A percentile compares a stretch with the other conserved stretches of the same genome.
phyloP scores from a whole-genome alignment of 352 stramenopile genomes.

The Phytophthora cajani region DNA sequence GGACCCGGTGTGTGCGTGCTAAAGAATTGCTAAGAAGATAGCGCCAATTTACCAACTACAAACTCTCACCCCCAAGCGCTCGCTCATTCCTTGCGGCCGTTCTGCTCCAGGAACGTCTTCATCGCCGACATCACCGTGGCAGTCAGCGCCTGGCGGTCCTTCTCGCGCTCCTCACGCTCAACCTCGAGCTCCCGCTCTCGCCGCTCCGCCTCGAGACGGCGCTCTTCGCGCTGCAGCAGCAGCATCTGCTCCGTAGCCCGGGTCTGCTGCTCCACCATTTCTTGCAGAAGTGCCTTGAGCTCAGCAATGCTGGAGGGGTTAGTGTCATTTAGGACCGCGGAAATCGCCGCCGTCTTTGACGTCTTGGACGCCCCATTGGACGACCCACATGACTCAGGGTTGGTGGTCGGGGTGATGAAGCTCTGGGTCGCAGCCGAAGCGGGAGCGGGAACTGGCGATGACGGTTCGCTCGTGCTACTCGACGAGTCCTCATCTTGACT shows the following conservation, averaged over 20 bases:
- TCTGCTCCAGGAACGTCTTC: constrained; percentile 39
- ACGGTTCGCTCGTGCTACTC: constrained; percentile 27
- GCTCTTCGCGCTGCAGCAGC: constrained; percentile 40
- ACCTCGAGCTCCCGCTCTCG: constrained; percentile 32
- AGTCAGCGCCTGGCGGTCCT: constrained; percentile 39
- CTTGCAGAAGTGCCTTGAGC: constrained; percentile 34
- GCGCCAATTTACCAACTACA: constrained; percentile 29
- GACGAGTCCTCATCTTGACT: constrained; percentile 27
- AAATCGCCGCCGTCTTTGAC: constrained; percentile 1
- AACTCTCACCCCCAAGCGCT: constrained; percentile 2
- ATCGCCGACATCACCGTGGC: constrained; percentile 30
- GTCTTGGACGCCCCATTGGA: background rate
- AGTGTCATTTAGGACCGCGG: constrained; percentile 11
- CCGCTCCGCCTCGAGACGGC: constrained; percentile 32
- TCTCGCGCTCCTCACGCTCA: constrained; percentile 41
- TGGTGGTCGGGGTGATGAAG: constrained; percentile 19
- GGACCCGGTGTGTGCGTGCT: background rate
- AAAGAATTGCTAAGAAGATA: constrained; percentile 19
- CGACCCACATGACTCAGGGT: background rate
- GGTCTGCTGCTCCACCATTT: constrained; percentile 41
- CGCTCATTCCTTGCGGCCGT: constrained; percentile 14
- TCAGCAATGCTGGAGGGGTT: constrained; percentile 29
- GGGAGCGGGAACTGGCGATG: constrained; percentile 13
- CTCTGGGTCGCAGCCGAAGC: constrained; percentile 13
- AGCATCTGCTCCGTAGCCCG: constrained; percentile 33